Conservation (phyloP, 2,329 filamentous ascomycete species). For the Trichoderma simmonsii region DNA sequence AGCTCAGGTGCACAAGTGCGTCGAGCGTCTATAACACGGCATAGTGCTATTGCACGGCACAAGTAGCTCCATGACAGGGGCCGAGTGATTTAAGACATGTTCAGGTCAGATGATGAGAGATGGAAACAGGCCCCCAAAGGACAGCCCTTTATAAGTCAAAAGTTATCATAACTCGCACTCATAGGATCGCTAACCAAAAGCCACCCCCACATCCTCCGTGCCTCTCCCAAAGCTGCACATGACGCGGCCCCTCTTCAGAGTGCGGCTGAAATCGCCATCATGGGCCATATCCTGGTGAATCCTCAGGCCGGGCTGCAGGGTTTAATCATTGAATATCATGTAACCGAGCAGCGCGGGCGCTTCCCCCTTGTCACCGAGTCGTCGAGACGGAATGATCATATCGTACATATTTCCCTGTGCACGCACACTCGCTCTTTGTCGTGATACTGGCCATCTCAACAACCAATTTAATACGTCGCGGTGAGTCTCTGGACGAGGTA, state of each 20-base stretch:
- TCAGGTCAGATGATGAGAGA: background rate
- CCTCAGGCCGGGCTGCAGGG: background rate
- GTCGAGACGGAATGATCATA: background rate
- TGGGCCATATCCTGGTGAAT: background rate
- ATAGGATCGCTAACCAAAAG: constrained; percentile 1
- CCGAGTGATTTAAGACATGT: background rate
- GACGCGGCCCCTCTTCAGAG: background rate
- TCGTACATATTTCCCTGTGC: background rate
- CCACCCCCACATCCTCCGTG: constrained; percentile 8
- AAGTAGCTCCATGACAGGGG: background rate
- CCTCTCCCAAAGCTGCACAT: constrained; percentile 5
- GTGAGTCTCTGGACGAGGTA: constrained; percentile 76
- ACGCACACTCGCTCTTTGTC: background rate
- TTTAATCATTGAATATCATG: background rate
- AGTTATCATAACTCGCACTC: background rate
- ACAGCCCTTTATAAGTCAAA: background rate
- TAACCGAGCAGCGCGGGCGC: background rate
- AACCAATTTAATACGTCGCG: constrained; percentile 56
- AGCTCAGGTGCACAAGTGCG: background rate
- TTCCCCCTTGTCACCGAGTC: background rate
- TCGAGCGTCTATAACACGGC: background rate
- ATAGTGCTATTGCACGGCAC: background rate
- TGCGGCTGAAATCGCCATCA: background rate
- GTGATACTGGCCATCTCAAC: background rate
- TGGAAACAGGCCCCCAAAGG: background rate